Evolutionary conservation across 2,329 filamentous ascomycete species (phyloP).

Genomic region (Coniochaeta sp.): DNA sequence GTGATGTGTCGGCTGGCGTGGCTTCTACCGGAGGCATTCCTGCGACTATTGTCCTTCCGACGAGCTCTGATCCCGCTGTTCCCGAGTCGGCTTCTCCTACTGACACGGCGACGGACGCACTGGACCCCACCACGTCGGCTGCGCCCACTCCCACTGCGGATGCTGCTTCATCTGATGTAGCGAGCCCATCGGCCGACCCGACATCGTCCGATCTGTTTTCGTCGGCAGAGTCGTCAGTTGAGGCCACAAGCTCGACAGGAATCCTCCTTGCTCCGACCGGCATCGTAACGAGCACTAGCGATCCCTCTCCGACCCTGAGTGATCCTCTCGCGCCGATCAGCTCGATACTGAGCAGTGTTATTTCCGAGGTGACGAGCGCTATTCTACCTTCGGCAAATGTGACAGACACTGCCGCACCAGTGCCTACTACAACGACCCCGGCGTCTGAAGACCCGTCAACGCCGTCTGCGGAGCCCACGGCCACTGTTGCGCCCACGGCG

Average conservation of each 20-base stretch:
- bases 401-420: conserved; percentile 6
- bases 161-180: background rate
- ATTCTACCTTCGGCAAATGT: conserved; percentile 8
- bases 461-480: background rate
- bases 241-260: conserved; percentile 11
- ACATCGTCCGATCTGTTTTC: background rate
- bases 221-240: background rate
- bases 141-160: background rate
- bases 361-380: conserved; percentile 9
- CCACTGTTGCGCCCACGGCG: background rate
- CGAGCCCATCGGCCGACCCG: background rate
- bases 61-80: conserved; percentile 2
- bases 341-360: conserved; percentile 12
- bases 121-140: background rate
- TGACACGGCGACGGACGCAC: background rate
- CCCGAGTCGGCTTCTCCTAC: background rate
- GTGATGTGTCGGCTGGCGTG: background rate
- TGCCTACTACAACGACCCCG: conserved; percentile 1
- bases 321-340: conserved; percentile 3
- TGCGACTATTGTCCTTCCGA: conserved; percentile 9
- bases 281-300: conserved; percentile 6
- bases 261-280: background rate
- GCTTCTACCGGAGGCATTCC: conserved; percentile 8
- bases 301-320: background rate
- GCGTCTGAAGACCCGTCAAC: background rate